Percentiles rank a stretch among this genome's conserved stretches.
Evolutionary conservation across 140 eudicot genomes (phyloP).

Genomic region (Oenanthe javanica): DNA sequence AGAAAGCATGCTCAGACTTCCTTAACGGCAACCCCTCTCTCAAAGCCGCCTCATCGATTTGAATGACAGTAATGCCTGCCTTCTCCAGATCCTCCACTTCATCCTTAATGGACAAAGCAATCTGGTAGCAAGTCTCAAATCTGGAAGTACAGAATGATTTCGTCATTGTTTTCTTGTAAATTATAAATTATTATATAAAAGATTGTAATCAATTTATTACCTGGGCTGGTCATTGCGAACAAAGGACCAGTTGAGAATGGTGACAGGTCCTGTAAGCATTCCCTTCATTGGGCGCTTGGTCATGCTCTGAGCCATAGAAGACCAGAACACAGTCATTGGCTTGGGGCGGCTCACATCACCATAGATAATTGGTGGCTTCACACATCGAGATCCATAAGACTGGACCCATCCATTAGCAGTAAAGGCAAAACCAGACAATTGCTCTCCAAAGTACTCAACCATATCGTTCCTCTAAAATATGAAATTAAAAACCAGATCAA

Average conservation of each 20-base stretch:
- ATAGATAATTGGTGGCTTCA: slow-evolving; percentile 74
- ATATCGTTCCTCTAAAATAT: slow-evolving; percentile 68
- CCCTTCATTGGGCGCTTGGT: slow-evolving; percentile 90
- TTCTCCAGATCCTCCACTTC: slow-evolving; percentile 93
- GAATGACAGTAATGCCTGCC: slow-evolving; percentile 81
- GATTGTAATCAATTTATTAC: slow-evolving; percentile 18
- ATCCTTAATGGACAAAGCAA: slow-evolving; percentile 54
- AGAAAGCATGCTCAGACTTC: slow-evolving; percentile 82
- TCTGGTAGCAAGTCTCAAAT: slow-evolving; percentile 69
- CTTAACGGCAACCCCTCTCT: slow-evolving; percentile 94
- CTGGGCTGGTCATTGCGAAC: slow-evolving; percentile 76
- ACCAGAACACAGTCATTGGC: slow-evolving; percentile 86
- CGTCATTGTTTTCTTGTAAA: neutral
- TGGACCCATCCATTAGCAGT: slow-evolving; percentile 98
- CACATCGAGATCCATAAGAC: slow-evolving; percentile 81
- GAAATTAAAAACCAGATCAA: neutral
- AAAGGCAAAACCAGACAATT: slow-evolving; percentile 84
- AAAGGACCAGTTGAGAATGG: slow-evolving; percentile 88
- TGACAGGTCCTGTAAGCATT: slow-evolving; percentile 89
- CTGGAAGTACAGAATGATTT: slow-evolving; percentile 19
- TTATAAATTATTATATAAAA: neutral
- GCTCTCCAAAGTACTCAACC: slow-evolving; percentile 94
- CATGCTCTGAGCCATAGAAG: slow-evolving; percentile 70
- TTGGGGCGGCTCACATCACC: slow-evolving; percentile 85
- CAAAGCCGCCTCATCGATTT: slow-evolving; percentile 88